Evolutionary conservation across 148 eudicot genomes (phyloP).

Genomic region (Rhododendron ferrugineum): DNA sequence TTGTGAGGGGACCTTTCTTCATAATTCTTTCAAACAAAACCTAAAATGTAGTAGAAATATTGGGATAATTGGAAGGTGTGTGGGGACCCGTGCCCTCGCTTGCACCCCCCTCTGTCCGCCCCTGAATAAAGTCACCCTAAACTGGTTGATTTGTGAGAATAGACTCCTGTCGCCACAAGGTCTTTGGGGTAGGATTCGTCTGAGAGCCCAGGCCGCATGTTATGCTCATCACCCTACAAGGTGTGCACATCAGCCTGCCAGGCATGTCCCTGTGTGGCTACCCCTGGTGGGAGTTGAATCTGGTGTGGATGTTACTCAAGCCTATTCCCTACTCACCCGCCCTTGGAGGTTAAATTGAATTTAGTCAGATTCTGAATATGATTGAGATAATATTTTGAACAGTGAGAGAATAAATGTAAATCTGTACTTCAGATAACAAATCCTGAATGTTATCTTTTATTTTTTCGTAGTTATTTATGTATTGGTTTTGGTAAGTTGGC

Average conservation of each 20-base stretch:
- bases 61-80: too few relatives aligned
- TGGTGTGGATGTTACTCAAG: background rate
- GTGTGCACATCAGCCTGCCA: background rate
- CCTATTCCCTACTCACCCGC: background rate
- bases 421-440: background rate
- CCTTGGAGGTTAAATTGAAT: background rate
- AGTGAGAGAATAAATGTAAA: background rate
- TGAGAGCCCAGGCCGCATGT: background rate
- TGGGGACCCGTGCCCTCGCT: too few relatives aligned
- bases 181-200: background rate
- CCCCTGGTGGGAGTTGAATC: background rate
- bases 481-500: background rate
- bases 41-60: too few relatives aligned
- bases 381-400: background rate
- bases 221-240: background rate
- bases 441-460: background rate
- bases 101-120: too few relatives aligned
- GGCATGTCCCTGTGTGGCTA: background rate
- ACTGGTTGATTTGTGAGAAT: background rate
- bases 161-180: background rate
- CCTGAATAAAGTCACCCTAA: background rate
- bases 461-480: background rate
- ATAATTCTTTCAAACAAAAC: too few relatives aligned
- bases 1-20: too few relatives aligned
- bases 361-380: background rate